Evolutionary conservation across 495 filamentous ascomycete species (phyloP), one percentile per base, ranked within the genome.

Genomic region (Neurospora sp.): DNA sequence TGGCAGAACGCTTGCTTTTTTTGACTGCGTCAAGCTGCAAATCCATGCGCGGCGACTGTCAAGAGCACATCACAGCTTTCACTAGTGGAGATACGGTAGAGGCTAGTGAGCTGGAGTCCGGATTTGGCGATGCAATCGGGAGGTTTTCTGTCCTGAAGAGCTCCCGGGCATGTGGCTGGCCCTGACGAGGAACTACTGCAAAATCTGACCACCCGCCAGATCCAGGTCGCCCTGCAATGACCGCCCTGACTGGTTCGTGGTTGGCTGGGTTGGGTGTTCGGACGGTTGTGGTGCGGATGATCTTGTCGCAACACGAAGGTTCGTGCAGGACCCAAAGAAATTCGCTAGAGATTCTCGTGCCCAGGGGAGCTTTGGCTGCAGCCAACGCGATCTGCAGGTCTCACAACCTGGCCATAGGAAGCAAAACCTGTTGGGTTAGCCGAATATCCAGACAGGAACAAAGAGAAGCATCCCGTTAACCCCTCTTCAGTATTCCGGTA

Each of bases 241-340:
- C 54, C 12, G 23, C 5, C 54, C 23, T 62, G 5, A 8, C 54
- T 66, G 27, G 54, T 35, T 66, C 14, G 27, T 66, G 54, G 54
- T 66, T 66, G 54, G 54, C 54, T 66, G 54, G 54, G 54, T 66
- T 66, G 54, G 54, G 54, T 66, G 54, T 35, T 66, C 54, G 54
- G 54, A 66, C 54, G 54, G 54, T 66, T 66, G 54, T 66, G 54
- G 54, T 39, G 31, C 69, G 39, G 71, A 39, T 72, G 72, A 74
- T 76, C 69, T 71, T 70, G 27, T 66, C 27, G 70, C 72, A 74
- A 69, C 72, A 62, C 66, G 71, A 73, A 70, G 71, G 48, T 39
- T 70, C 71, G 48, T 70, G 74, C 74, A 75, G 72, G 35, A 73
- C 48, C 38, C 44, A 66, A 40, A 66, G 70, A 14, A 76, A 71